Conservation (phyloP, 768 basidiomycete genomes). For the Lactarius deliciosus region DNA sequence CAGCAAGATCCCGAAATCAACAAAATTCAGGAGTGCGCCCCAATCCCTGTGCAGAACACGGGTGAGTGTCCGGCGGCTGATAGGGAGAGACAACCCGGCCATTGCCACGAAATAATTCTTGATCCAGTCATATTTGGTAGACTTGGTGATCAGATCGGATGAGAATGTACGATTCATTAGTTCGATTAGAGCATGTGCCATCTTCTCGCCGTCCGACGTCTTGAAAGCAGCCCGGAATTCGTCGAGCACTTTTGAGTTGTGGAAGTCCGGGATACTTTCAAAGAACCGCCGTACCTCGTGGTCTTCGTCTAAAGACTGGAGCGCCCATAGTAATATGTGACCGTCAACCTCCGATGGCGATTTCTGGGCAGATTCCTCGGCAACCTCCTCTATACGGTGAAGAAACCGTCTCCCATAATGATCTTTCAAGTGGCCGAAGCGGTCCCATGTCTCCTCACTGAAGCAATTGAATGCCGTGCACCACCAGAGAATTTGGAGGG, state of each 20-base stretch:
- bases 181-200: neutral
- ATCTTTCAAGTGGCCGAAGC: neutral
- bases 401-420: neutral
- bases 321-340: neutral
- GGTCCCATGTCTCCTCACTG: neutral
- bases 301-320: neutral
- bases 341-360: neutral
- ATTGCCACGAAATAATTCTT: neutral
- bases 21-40: neutral
- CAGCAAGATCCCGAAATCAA: neutral
- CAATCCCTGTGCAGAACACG: neutral
- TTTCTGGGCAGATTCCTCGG: neutral
- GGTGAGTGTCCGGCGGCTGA: neutral
- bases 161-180: neutral
- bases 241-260: neutral
- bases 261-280: neutral
- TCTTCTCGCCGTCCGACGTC: neutral
- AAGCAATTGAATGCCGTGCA: neutral
- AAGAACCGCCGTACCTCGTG: neutral
- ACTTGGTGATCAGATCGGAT: neutral
- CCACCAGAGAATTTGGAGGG: neutral
- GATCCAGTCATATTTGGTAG: neutral
- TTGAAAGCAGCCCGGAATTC: neutral
- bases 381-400: neutral
- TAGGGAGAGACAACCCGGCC: neutral